Conservation (phyloP, 2,329 filamentous ascomycete species). For the Reticulascus tulasneorum region DNA sequence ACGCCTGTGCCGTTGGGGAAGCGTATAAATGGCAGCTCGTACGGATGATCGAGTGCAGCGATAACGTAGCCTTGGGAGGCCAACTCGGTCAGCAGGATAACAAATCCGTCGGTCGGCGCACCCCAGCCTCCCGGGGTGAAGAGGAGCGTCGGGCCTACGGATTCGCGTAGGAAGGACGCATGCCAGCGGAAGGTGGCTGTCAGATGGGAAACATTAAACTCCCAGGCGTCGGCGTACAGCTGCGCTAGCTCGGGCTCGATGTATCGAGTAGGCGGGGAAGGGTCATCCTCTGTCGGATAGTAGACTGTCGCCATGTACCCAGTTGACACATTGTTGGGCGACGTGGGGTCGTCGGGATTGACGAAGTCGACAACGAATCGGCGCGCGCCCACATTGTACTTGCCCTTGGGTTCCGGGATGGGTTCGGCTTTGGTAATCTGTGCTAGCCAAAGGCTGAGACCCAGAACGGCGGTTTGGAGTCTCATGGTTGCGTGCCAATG, state of each 20-base stretch:
- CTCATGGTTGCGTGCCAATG: no score
- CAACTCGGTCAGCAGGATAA: constrained; percentile 8
- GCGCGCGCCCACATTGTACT: constrained; percentile 12
- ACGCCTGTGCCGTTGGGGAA: constrained; percentile 23
- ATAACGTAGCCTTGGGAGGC: constrained; percentile 20
- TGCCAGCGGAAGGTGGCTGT: constrained; percentile 10
- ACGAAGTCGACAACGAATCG: constrained; percentile 6
- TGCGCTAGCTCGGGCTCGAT: constrained; percentile 10
- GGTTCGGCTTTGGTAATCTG: no score
- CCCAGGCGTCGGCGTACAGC: constrained; percentile 2
- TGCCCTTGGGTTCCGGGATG: constrained; percentile 2
- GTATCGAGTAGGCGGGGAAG: constrained; percentile 4
- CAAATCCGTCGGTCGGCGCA: constrained; percentile 7
- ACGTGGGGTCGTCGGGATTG: constrained; percentile 2
- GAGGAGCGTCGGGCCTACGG: constrained; percentile 6
- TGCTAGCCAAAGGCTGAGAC: no score
- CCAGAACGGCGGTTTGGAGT: no score
- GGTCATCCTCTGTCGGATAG: constrained; percentile 8
- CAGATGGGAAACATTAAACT: constrained; percentile 8
- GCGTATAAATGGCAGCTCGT: constrained; percentile 22
- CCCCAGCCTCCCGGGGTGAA: constrained; percentile 12
- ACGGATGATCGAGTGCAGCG: constrained; percentile 22
- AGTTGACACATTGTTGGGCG: constrained; percentile 7
- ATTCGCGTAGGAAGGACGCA: constrained; percentile 1
- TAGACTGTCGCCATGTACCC: constrained; percentile 13